These are phyloP conservation scores for Carpinus viminea DNA, from an alignment of 306 rosid genomes.

Conservation along the genomic window DNA sequence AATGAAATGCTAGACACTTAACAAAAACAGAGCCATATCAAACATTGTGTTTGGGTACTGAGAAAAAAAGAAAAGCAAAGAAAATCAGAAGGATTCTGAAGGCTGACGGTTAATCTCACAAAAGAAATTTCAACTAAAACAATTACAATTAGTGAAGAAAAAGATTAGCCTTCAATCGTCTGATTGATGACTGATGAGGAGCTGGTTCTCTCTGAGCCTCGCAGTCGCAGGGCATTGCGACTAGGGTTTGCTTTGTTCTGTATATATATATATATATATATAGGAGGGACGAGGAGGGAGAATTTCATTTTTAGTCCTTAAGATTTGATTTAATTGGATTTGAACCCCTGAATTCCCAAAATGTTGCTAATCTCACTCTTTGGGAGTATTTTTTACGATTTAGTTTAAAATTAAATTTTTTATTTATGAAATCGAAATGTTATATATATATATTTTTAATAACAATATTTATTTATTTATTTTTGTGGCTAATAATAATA, in stretches of 20 bases:
- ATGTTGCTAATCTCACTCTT: not conserved
- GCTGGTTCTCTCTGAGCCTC: too few relatives aligned
- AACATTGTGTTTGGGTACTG: not conserved
- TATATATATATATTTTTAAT: too few relatives aligned
- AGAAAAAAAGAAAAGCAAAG: not conserved
- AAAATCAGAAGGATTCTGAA: not conserved
- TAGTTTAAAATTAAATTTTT: too few relatives aligned
- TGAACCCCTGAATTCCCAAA: not conserved
- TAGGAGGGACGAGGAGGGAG: not conserved
- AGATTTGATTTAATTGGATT: not conserved
- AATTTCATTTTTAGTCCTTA: not conserved
- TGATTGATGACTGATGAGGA: not conserved
- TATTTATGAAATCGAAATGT: too few relatives aligned
- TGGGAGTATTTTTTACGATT: too few relatives aligned
- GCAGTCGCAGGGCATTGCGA: not conserved
- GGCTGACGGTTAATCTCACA: not conserved
- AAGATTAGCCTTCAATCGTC: not conserved
- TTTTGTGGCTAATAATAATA: not conserved
- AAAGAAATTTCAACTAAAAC: not conserved
- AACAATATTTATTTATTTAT: too few relatives aligned
- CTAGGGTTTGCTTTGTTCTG: not conserved
- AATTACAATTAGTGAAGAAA: not conserved
- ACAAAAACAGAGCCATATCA: not conserved
- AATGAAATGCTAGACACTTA: not conserved
- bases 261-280: not conserved